Evolutionary conservation across 176 grass and related monocot species (phyloP).

Genomic region (Triticum urartu): DNA sequence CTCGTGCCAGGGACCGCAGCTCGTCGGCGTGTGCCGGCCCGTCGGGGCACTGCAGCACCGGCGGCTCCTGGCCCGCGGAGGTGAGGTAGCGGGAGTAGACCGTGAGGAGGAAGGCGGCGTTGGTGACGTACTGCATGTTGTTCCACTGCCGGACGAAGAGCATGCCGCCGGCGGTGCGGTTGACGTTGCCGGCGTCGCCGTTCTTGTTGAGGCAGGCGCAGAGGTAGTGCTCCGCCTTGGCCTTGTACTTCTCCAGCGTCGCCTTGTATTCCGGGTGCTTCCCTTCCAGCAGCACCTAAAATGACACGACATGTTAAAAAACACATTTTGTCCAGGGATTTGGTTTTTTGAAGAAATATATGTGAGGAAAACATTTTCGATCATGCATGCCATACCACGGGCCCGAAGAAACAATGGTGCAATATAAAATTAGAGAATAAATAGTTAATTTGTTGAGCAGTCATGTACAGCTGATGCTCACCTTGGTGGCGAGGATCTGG

Average conservation of each 20-base stretch:
- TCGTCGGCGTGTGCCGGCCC: not conserved
- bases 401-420: not conserved
- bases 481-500: slow-evolving; percentile 52
- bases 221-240: slow-evolving; percentile 55
- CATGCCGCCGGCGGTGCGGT: slow-evolving; percentile 47
- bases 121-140: slow-evolving; percentile 57
- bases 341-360: too few relatives aligned
- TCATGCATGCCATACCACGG: not conserved
- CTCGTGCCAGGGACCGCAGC: not conserved
- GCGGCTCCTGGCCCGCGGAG: not conserved
- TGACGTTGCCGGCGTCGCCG: slow-evolving; percentile 30
- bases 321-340: not conserved
- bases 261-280: slow-evolving; percentile 21
- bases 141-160: slow-evolving; percentile 52
- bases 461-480: not conserved
- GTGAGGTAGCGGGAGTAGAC: slow-evolving; percentile 41
- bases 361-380: not conserved
- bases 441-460: too few relatives aligned
- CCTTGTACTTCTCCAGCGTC: slow-evolving; percentile 35
- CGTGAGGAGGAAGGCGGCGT: slow-evolving; percentile 46
- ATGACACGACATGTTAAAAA: not conserved
- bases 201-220: slow-evolving; percentile 49
- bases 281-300: slow-evolving; percentile 43
- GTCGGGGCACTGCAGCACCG: slow-evolving; percentile 11
- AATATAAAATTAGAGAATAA: not conserved